Evolutionary conservation across 495 filamentous ascomycete genomes (phyloP), one percentile per base, ranked within the genome.

Genomic region (Polyplosphaeria fusca): DNA sequence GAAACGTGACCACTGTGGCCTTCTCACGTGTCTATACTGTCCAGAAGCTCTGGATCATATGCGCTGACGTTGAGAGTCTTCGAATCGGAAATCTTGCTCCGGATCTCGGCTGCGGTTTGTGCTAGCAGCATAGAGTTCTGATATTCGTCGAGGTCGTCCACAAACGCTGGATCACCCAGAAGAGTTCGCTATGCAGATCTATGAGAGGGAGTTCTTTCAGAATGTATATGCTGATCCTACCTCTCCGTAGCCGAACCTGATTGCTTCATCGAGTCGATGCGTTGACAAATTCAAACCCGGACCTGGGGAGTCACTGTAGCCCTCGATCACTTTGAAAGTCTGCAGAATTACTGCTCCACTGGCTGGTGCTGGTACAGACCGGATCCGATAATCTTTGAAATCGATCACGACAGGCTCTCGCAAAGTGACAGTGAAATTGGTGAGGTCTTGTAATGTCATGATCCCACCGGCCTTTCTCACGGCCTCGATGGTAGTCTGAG

Each of bases 171-270:
- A 26, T 47, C 43, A 23, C 43, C 43, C 16, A 47, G 18, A 12
- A 23, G 4, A 4, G 43, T 47, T 26, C 43, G 18, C 43, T 47
- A 47, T 24, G 7, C 9, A 4, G 12, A 47, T 4, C 11, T 5
- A 12, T 26, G 11, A 9, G 9, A 43, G 20, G 9, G 20, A 19
- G 18, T 20, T 12, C 20, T 9, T 9, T 12, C 20, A 7, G 9
- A 82, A 82, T 27, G 91, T 73, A 66, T 91, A 85, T 4, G 85
- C 4, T 37, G 5, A 18, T 47, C 70, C 27, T 67, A 82, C 80
- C 74, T 79, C 64, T 11, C 81, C 91, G 67, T 93, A 95, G 1
- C 81, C 88, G 70, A 91, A 95, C n/a, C 89, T 81, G 66, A 92
- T 88, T 2, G 87, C 86, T 71, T 96, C 91, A 56, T 88, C 82